Evolutionary conservation across 148 eudicot species (phyloP), one percentile per base, ranked within the genome.

Genomic region (Persicaria tinctoria): DNA sequence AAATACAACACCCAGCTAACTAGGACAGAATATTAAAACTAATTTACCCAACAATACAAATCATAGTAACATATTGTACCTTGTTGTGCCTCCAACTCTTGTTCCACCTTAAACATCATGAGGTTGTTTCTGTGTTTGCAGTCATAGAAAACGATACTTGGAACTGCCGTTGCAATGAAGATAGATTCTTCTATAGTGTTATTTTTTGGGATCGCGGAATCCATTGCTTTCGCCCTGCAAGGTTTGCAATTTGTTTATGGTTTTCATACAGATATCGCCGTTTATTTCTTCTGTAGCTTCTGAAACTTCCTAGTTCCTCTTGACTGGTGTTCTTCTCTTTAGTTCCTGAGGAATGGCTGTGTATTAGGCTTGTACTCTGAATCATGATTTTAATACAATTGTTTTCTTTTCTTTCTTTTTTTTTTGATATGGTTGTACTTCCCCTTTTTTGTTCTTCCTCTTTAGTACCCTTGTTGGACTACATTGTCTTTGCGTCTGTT

Each of bases 341-440:
- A 66, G 70, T 66, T 17, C 70, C 46, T 66, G 18, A 41, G 38
- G 48, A 66, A 41, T 66, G 70, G 70, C 4, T 66, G 70, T 66
- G 70, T 13, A 41, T 66, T 66, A 66, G 70, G 48, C 9, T 66
- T 63, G 17, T 41, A 66, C 48, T 66, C 17, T 59, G 68, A 60
- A 60, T 60, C 68, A 23, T 60, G 14, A 60, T 60, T 60, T 32
- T 41, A 60, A 8, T 13, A 60, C 64, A 59, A 38, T 18, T 60
- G 27, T 10, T 6, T 57, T 32, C 12, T 41, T 5, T 3, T 66
- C 8, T 0, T 32, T 9, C 3, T 41, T 16, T 47, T 16, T 47
- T 66, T 47, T 2, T 38, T n/a, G n/a, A n/a, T n/a, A n/a, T n/a
- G n/a, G n/a, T n/a, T n/a, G n/a, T n/a, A n/a, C n/a, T n/a, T n/a